Percentiles rank a stretch among this genome's conserved stretches.
Conservation (phyloP, 2,329 filamentous ascomycete species). For the Scedosporium minutisporum region DNA sequence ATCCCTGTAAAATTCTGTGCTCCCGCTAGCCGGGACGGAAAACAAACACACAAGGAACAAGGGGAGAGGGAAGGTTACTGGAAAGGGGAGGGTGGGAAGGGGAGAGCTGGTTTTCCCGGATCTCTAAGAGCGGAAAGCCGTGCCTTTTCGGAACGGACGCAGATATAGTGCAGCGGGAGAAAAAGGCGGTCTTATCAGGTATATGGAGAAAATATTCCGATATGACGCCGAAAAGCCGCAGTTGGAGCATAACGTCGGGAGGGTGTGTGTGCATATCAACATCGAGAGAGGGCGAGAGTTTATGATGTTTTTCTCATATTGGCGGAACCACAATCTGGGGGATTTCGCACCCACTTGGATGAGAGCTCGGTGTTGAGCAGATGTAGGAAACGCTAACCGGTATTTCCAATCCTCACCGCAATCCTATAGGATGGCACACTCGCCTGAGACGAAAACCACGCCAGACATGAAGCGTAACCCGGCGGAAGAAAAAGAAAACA, state of each 20-base stretch:
- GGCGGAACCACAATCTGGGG: not conserved
- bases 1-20: no score
- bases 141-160: not conserved
- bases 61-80: not conserved
- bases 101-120: not conserved
- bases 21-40: no score
- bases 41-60: not conserved
- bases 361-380: not conserved
- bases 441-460: not conserved
- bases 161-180: not conserved
- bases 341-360: not conserved
- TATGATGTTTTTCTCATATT: not conserved
- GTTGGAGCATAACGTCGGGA: not conserved
- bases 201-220: not conserved
- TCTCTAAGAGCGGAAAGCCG: constrained; percentile 1
- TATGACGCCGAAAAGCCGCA: not conserved
- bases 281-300: not conserved
- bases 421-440: not conserved
- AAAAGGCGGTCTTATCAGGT: not conserved
- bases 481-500: not conserved
- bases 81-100: not conserved
- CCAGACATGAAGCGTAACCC: not conserved
- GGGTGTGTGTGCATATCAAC: not conserved
- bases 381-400: not conserved
- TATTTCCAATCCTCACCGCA: not conserved